These are phyloP conservation scores for Ophiostoma ulmi DNA, from an alignment of 2,329 filamentous ascomycete species.

Conservation along the genomic window DNA sequence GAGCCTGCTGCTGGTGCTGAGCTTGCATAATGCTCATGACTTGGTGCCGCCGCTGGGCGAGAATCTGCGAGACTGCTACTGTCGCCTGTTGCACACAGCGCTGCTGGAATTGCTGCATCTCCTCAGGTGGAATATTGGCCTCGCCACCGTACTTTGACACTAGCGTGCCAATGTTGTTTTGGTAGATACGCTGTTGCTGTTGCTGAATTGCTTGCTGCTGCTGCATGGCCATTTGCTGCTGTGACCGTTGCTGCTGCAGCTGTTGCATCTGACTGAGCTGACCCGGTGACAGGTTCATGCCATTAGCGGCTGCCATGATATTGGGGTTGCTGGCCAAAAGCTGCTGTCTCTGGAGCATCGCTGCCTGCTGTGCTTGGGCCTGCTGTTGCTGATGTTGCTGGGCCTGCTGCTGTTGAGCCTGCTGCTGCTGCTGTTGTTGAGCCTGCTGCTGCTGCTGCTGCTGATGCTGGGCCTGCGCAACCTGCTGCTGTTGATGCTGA, in stretches of 20 bases:
- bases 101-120: conserved; percentile 43
- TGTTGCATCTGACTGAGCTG: conserved; percentile 31
- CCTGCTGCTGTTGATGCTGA: conserved; percentile 26
- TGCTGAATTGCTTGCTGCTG: conserved; percentile 25
- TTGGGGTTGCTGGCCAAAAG: conserved; percentile 30
- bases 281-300: conserved; percentile 32
- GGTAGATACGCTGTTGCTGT: conserved; percentile 34
- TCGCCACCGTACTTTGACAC: conserved; percentile 39
- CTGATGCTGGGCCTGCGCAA: conserved; percentile 33
- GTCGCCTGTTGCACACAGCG: conserved; percentile 34
- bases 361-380: conserved; percentile 27
- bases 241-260: conserved; percentile 30
- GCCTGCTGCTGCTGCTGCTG: conserved; percentile 28
- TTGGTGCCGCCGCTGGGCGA: conserved; percentile 30
- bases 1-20: not conserved
- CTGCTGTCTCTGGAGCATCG: conserved; percentile 39
- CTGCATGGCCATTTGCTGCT: conserved; percentile 28
- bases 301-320: conserved; percentile 29
- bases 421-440: conserved; percentile 23
- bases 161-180: conserved; percentile 36
- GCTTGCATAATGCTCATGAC: conserved; percentile 20
- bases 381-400: conserved; percentile 34
- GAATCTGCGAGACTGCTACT: conserved; percentile 12
- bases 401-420: conserved; percentile 30
- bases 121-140: conserved; percentile 45